Conservation (phyloP, 306 rosid species). For the Echinosophora koreensis region DNA sequence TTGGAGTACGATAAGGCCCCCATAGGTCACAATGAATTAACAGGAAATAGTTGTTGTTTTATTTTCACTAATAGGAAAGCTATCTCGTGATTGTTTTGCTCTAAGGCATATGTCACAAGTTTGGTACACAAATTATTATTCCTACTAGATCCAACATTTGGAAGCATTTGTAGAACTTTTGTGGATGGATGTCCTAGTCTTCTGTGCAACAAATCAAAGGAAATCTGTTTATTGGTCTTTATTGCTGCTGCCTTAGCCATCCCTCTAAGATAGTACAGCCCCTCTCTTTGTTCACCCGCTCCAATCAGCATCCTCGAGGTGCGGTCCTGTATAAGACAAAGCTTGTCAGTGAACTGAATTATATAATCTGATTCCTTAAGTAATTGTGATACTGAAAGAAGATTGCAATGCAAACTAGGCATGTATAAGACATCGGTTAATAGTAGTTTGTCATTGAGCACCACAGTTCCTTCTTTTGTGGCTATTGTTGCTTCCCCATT, state of each 20-base stretch:
- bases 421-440: too few relatives aligned
- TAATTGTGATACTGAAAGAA: too few relatives aligned
- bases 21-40: neutral
- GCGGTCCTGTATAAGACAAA: neutral
- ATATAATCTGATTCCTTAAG: too few relatives aligned
- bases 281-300: too few relatives aligned
- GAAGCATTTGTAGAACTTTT: neutral
- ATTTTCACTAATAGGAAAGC: neutral
- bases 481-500: neutral
- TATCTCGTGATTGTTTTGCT: constrained; percentile 7
- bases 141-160: neutral
- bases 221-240: neutral
- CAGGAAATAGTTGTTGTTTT: neutral
- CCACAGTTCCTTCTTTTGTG: too few relatives aligned
- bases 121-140: neutral
- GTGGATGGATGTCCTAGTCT: neutral
- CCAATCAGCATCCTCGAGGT: constrained; percentile 12
- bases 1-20: neutral
- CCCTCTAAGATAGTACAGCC: neutral
- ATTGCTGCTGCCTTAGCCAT: neutral
- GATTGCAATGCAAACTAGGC: too few relatives aligned
- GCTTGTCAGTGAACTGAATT: too few relatives aligned
- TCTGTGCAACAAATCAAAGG: neutral
- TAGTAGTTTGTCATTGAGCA: too few relatives aligned
- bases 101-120: neutral